phyloP scores from a whole-genome alignment of 2,329 filamentous ascomycete genomes.

The Epichloe aotearoae region DNA sequence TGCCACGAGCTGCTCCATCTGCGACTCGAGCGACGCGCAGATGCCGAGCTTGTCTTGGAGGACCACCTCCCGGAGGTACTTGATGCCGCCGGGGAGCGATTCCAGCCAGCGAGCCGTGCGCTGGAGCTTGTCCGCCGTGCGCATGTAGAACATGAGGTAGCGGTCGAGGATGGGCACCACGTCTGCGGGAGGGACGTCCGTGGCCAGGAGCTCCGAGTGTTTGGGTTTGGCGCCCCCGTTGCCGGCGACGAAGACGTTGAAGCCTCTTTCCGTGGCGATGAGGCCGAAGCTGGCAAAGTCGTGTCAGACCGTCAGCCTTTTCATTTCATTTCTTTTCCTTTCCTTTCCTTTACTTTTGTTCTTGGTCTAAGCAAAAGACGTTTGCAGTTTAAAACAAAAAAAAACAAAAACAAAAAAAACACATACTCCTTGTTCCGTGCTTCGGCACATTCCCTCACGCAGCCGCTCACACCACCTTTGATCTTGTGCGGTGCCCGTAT shows the following conservation, averaged over 20 bases:
- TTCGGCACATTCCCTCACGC: constrained; percentile 85
- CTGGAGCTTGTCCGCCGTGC: constrained; percentile 81
- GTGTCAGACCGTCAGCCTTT: not conserved
- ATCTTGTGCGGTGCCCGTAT: constrained; percentile 83
- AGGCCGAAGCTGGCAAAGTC: constrained; percentile 54
- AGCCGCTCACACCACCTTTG: constrained; percentile 81
- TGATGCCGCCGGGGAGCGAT: constrained; percentile 67
- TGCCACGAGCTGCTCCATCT: constrained; percentile 77
- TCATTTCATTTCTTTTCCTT: too few species aligned
- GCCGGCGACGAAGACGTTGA: constrained; percentile 82
- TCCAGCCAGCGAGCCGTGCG: constrained; percentile 84
- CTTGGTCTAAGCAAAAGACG: not conserved
- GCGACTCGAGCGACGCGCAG: constrained; percentile 66
- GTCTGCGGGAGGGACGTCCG: constrained; percentile 72
- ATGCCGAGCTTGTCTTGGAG: constrained; percentile 80
- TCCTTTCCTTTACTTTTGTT: not conserved
- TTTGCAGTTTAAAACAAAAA: not conserved
- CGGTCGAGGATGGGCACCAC: constrained; percentile 76
- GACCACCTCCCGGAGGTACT: constrained; percentile 70
- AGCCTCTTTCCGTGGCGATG: constrained; percentile 85
- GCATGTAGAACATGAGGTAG: constrained; percentile 88
- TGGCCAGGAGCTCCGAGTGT: constrained; percentile 72
- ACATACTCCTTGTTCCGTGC: constrained; percentile 80
- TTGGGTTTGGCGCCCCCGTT: constrained; percentile 79
- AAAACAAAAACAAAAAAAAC: too few species aligned